Conservation (phyloP, 805 yeast species). For the Metschnikowia matae region DNA sequence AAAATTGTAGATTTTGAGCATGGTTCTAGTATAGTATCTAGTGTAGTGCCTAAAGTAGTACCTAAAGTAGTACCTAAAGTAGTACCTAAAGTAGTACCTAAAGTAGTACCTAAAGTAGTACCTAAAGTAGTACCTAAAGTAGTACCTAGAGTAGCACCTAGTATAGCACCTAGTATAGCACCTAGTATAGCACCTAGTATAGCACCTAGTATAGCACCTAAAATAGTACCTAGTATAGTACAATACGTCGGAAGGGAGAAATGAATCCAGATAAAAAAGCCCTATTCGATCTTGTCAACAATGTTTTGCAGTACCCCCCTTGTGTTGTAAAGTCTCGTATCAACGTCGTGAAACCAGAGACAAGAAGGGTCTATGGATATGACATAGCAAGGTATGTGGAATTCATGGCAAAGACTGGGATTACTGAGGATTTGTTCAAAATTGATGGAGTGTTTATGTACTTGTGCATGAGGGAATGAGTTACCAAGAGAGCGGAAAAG, state of each 20-base stretch:
- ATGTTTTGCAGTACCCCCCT: not conserved
- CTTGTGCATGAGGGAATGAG: not conserved
- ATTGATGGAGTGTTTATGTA: not conserved
- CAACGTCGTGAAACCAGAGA: not conserved
- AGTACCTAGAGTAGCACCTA: too few species aligned
- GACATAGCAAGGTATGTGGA: conserved; percentile 1
- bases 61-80: too few species aligned
- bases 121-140: too few species aligned
- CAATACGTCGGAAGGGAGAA: not conserved
- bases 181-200: too few species aligned
- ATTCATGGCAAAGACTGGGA: not conserved
- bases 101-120: too few species aligned
- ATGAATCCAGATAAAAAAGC: not conserved
- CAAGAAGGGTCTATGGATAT: conserved; percentile 4
- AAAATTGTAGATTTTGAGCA: too few species aligned
- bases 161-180: too few species aligned
- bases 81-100: too few species aligned
- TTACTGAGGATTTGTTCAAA: not conserved
- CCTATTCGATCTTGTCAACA: not conserved
- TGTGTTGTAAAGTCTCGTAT: not conserved
- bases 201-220: too few species aligned
- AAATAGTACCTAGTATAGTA: too few species aligned
- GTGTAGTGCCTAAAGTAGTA: too few species aligned
- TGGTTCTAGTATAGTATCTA: too few species aligned
- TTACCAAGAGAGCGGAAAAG: not conserved